Conservation (phyloP, 2,329 filamentous ascomycete species). For the Aspergillus sp. region DNA sequence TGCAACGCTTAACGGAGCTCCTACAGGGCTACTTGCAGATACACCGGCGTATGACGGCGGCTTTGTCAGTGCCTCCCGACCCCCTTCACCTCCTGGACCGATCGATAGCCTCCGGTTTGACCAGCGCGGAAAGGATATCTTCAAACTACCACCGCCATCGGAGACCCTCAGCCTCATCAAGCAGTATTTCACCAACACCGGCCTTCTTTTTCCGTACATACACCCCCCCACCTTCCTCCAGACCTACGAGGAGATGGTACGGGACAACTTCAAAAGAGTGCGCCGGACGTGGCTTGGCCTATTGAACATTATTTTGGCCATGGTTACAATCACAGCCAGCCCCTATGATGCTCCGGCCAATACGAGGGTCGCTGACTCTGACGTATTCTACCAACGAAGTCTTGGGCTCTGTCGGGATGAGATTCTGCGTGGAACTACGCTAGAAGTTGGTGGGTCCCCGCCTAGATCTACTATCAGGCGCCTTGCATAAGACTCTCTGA, state of each 20-base stretch:
- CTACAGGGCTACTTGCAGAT: conserved; percentile 10
- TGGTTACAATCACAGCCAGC: conserved; percentile 18
- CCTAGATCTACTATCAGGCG: not conserved
- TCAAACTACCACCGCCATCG: conserved; percentile 19
- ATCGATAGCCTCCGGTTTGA: not conserved
- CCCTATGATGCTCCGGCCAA: not conserved
- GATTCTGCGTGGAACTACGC: conserved; percentile 1
- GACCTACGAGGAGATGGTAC: conserved; percentile 26
- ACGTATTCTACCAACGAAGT: not conserved
- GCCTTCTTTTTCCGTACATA: conserved; percentile 31
- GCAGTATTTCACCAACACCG: conserved; percentile 32
- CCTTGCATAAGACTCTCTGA: not conserved
- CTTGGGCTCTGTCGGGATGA: not conserved
- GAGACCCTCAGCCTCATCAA: conserved; percentile 26
- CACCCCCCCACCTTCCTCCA: conserved; percentile 27
- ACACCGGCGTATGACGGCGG: conserved; percentile 18
- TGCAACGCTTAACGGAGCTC: not conserved
- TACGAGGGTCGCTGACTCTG: not conserved
- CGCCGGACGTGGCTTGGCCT: conserved; percentile 38
- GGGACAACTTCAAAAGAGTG: conserved; percentile 27
- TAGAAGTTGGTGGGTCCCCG: not conserved
- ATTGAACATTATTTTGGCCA: conserved; percentile 37
- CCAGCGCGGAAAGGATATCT: conserved; percentile 15
- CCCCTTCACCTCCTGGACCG: conserved; percentile 18
- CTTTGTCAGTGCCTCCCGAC: conserved; percentile 26